Evolutionary conservation across 1,284 basidiomycete genomes (phyloP).

Genomic region (Irpex sp.): DNA sequence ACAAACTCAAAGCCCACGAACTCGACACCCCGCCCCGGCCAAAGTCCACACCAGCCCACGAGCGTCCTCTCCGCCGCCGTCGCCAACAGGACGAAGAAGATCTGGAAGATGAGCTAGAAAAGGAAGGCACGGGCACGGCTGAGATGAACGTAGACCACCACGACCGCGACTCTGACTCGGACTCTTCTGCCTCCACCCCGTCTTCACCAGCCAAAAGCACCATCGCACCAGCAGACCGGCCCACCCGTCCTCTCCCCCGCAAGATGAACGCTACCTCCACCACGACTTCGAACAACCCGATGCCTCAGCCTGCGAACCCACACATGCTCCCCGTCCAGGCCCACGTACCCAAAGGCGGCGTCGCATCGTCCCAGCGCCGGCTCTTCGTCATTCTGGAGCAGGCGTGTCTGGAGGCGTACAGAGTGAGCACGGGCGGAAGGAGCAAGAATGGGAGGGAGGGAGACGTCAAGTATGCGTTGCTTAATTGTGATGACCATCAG

Average conservation of each 20-base stretch:
- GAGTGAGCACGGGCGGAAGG: slow-evolving; percentile 62
- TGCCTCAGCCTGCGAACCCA: slow-evolving; percentile 53
- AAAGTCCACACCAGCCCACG: slow-evolving; percentile 32
- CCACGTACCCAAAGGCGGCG: slow-evolving; percentile 59
- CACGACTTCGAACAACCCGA: slow-evolving; percentile 25
- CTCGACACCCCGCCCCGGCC: slow-evolving; percentile 26
- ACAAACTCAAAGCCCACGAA: slow-evolving; percentile 11
- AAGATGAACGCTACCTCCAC: slow-evolving; percentile 32
- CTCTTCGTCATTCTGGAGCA: slow-evolving; percentile 91
- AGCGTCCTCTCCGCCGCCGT: slow-evolving; percentile 22
- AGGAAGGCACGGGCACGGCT: slow-evolving; percentile 10
- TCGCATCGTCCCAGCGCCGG: slow-evolving; percentile 48
- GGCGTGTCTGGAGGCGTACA: slow-evolving; percentile 94
- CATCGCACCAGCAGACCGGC: slow-evolving; percentile 38
- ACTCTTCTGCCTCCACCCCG: slow-evolving; percentile 14
- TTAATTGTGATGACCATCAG: slow-evolving; percentile 99
- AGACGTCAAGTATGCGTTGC: slow-evolving; percentile 92
- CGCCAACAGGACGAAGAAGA: slow-evolving; percentile 1
- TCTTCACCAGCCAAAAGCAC: slow-evolving; percentile 13
- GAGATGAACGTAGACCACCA: slow-evolving; percentile 18
- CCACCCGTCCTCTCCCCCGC: slow-evolving; percentile 42
- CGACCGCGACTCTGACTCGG: slow-evolving; percentile 5
- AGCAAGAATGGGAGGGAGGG: slow-evolving; percentile 48
- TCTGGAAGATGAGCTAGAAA: slow-evolving; percentile 14
- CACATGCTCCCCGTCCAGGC: slow-evolving; percentile 78